phyloP scores from a whole-genome alignment of 148 eudicot species.

The Arbutus unedo region DNA sequence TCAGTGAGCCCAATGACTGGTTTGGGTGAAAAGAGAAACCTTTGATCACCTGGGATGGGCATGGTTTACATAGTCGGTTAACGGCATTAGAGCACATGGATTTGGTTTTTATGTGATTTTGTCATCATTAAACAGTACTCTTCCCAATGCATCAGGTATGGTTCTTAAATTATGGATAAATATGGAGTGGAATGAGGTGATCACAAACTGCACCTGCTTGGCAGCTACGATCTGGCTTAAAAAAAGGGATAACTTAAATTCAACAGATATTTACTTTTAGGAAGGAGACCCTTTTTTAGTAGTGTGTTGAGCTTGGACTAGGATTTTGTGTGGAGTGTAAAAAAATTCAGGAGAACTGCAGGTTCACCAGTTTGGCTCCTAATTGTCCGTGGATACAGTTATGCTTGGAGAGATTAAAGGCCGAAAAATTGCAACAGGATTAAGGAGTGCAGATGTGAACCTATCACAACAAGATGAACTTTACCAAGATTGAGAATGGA shows the following conservation, averaged over 20 bases:
- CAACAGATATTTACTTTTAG: background rate
- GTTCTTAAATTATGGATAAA: too few species aligned
- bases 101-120: constrained; percentile 4
- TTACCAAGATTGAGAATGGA: too few species aligned
- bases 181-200: background rate
- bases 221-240: background rate
- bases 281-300: background rate
- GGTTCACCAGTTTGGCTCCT: constrained; percentile 9
- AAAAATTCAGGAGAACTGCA: background rate
- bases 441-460: background rate
- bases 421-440: background rate
- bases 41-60: background rate
- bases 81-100: background rate
- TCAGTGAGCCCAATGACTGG: background rate
- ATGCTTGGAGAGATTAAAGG: background rate
- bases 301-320: background rate
- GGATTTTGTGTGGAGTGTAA: background rate
- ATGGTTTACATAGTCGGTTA: background rate
- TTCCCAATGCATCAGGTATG: background rate
- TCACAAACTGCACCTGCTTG: background rate
- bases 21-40: background rate
- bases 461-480: too few species aligned
- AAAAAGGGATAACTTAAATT: background rate
- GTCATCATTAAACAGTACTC: background rate
- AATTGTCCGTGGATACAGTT: background rate